These are phyloP conservation scores for Cryphonectria nitschkei DNA, from an alignment of 2,329 filamentous ascomycete species.

Conservation along the genomic window DNA sequence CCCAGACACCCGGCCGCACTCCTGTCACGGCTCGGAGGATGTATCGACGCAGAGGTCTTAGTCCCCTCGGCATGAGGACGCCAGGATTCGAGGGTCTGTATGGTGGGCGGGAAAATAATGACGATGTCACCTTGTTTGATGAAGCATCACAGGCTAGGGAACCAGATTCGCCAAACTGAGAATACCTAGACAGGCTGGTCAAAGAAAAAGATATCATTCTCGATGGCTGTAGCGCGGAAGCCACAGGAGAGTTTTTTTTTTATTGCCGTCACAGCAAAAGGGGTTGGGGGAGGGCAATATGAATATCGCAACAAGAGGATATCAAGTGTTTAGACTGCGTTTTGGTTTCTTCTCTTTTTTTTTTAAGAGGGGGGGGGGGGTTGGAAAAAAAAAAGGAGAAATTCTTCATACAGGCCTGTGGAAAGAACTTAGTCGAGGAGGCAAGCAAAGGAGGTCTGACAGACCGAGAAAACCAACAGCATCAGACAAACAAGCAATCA, in stretches of 20 bases:
- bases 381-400: too few species aligned
- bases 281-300: neutral
- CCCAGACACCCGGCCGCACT: slow-evolving; percentile 31
- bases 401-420: neutral
- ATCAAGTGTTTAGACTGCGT: neutral
- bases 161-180: neutral
- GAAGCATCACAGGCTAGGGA: slow-evolving; percentile 30
- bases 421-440: neutral
- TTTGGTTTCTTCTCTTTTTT: neutral
- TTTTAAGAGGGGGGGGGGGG: too few species aligned
- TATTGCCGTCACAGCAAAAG: neutral
- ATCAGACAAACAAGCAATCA: too few species aligned
- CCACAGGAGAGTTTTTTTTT: neutral
- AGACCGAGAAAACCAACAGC: neutral
- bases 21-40: slow-evolving; percentile 30
- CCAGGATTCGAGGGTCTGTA: slow-evolving; percentile 52
- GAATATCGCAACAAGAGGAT: neutral
- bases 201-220: slow-evolving; percentile 1
- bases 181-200: slow-evolving; percentile 1
- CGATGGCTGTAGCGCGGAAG: neutral
- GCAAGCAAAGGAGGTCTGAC: neutral
- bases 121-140: slow-evolving; percentile 45
- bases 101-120: slow-evolving; percentile 52
- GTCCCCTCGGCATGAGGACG: slow-evolving; percentile 44
- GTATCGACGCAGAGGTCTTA: slow-evolving; percentile 36